These are phyloP conservation scores for Oryza punctata DNA, from an alignment of 176 grass and related monocot genomes.

Conservation along the genomic window DNA sequence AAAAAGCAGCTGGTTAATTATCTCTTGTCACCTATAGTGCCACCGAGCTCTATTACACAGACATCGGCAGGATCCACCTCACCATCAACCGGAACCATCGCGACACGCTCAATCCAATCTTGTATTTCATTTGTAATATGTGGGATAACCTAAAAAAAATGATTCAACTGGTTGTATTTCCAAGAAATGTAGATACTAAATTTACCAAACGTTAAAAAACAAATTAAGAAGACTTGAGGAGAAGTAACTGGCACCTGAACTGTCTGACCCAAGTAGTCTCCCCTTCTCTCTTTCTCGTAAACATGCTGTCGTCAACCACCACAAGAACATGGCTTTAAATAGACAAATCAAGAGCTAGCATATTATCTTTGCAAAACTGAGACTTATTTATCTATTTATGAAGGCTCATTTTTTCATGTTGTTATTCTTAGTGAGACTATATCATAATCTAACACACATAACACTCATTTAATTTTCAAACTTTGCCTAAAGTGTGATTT, in stretches of 20 bases:
- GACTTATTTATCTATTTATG: neutral
- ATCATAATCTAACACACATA: neutral
- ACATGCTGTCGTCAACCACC: slow-evolving; percentile 39
- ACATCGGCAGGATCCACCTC: slow-evolving; percentile 46
- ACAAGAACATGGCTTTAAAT: neutral
- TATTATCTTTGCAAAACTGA: neutral
- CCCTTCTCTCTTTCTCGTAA: slow-evolving; percentile 49
- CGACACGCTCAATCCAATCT: slow-evolving; percentile 58
- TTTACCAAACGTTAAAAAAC: neutral
- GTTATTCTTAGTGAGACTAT: neutral
- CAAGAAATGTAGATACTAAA: neutral
- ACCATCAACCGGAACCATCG: slow-evolving; percentile 51
- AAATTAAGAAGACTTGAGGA: too few species aligned
- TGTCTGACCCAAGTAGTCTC: slow-evolving; percentile 56
- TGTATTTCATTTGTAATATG: slow-evolving; percentile 60
- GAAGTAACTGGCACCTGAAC: slow-evolving; percentile 41
- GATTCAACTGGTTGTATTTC: neutral
- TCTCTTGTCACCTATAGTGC: slow-evolving; percentile 52
- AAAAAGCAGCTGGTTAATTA: neutral
- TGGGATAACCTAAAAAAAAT: slow-evolving; percentile 44
- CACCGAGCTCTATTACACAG: slow-evolving; percentile 51
- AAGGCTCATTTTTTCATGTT: neutral
- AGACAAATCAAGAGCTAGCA: neutral
- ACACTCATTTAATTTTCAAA: too few species aligned
- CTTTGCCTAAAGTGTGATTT: too few species aligned